A percentile compares a stretch with the other conserved stretches of the same genome.
These are phyloP conservation scores for Yamadazyma sp. DNA, from an alignment of 1,139 yeast genomes.

Conservation along the genomic window DNA sequence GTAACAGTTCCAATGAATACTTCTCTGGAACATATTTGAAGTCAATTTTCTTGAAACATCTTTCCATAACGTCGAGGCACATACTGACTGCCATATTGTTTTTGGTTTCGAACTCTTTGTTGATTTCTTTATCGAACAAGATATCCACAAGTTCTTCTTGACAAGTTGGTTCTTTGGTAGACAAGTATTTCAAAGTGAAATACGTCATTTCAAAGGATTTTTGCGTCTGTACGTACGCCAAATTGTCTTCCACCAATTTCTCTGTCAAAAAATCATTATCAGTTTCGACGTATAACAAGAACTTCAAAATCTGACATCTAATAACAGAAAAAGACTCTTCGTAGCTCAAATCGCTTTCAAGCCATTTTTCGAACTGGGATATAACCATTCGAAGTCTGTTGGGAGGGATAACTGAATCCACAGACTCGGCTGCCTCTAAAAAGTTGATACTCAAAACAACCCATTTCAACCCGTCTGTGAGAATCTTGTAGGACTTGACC, in stretches of 20 bases:
- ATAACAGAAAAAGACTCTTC: slow-evolving; percentile 52
- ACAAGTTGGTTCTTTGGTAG: slow-evolving; percentile 16
- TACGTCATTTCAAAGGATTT: slow-evolving; percentile 44
- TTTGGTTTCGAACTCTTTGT: slow-evolving; percentile 13
- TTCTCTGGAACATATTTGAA: slow-evolving; percentile 6
- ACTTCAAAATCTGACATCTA: slow-evolving; percentile 52
- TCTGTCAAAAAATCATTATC: slow-evolving; percentile 25
- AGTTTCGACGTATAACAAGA: slow-evolving; percentile 34
- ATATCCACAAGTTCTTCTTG: slow-evolving; percentile 39
- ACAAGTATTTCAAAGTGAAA: slow-evolving; percentile 46
- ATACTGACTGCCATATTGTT: slow-evolving; percentile 34
- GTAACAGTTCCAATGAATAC: slow-evolving; percentile 21
- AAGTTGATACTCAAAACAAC: slow-evolving; percentile 53
- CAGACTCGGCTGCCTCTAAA: slow-evolving; percentile 29
- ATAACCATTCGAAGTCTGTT: slow-evolving; percentile 65
- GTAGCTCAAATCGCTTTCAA: slow-evolving; percentile 62
- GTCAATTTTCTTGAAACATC: slow-evolving; percentile 21
- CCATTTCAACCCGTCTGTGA: slow-evolving; percentile 43
- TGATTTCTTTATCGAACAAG: slow-evolving; percentile 27
- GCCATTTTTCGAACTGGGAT: slow-evolving; percentile 52
- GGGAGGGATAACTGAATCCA: slow-evolving; percentile 47
- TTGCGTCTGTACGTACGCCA: slow-evolving; percentile 42
- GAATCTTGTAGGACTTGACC: slow-evolving; percentile 35
- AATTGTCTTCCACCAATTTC: slow-evolving; percentile 51
- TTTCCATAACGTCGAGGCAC: slow-evolving; percentile 32